A percentile compares a stretch with the other conserved stretches of the same genome.
Conservation (phyloP, 2,329 filamentous ascomycete species). For the Beauveria bassiana region DNA sequence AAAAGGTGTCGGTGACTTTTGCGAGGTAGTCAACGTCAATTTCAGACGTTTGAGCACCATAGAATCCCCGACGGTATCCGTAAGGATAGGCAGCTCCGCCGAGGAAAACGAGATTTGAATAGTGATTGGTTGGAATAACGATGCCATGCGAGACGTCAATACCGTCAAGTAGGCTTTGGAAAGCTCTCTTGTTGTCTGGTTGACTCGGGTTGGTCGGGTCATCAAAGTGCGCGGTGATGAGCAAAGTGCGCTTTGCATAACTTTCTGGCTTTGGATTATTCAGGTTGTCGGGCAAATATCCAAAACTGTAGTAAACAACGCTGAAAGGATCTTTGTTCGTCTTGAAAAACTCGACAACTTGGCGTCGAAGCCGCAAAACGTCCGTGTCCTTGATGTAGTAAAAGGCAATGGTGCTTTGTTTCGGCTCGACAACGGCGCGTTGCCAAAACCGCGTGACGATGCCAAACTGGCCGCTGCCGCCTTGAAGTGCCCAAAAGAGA, state of each 20-base stretch:
- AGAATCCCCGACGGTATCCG: slow-evolving; percentile 8
- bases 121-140: background rate
- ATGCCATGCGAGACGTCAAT: background rate
- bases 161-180: background rate
- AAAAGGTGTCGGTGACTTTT: slow-evolving; percentile 1
- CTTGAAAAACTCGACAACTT: slow-evolving; percentile 6
- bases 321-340: slow-evolving; percentile 7
- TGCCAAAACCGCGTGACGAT: slow-evolving; percentile 19
- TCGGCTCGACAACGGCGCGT: slow-evolving; percentile 1
- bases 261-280: background rate
- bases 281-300: background rate
- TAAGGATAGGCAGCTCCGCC: slow-evolving; percentile 9
- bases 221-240: slow-evolving; percentile 9
- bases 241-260: slow-evolving; percentile 3
- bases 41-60: slow-evolving; percentile 3
- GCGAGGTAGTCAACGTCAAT: slow-evolving; percentile 4
- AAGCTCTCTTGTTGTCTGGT: background rate
- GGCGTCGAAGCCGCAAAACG: background rate
- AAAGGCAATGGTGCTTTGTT: slow-evolving; percentile 6
- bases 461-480: slow-evolving; percentile 32
- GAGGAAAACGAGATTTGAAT: slow-evolving; percentile 2
- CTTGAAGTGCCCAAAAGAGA: slow-evolving; percentile 17
- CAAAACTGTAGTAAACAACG: slow-evolving; percentile 9
- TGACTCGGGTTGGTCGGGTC: background rate
- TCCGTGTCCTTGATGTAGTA: slow-evolving; percentile 9